A percentile compares a stretch with the other conserved stretches of the same genome.
Evolutionary conservation across 768 basidiomycete species (phyloP).

Genomic region (Austroboletus eburneus): DNA sequence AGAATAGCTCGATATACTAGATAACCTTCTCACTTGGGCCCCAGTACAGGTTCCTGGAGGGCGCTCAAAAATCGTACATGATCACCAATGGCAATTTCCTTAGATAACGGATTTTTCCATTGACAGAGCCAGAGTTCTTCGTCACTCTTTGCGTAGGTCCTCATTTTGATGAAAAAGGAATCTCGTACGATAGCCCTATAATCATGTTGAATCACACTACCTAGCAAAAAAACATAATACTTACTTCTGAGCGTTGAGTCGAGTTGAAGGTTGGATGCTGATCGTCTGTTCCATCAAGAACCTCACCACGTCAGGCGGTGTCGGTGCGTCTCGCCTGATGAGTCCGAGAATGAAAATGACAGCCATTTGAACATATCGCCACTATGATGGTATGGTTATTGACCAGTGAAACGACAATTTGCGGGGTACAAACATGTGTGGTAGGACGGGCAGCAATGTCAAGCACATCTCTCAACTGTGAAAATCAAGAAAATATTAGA

Average conservation of each 20-base stretch:
- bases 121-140: slow-evolving; percentile 72
- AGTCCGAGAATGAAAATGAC: slow-evolving; percentile 55
- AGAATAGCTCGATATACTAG: background rate
- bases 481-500: slow-evolving; percentile 3
- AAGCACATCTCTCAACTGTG: slow-evolving; percentile 57
- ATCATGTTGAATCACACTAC: background rate
- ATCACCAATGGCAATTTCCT: slow-evolving; percentile 43
- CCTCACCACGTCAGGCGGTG: slow-evolving; percentile 48
- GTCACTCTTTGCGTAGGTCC: slow-evolving; percentile 59
- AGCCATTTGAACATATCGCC: slow-evolving; percentile 79
- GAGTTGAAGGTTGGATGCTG: slow-evolving; percentile 70
- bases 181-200: slow-evolving; percentile 64
- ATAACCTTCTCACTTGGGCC: slow-evolving; percentile 31
- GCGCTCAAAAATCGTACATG: slow-evolving; percentile 46
- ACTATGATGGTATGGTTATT: slow-evolving; percentile 43
- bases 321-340: slow-evolving; percentile 57
- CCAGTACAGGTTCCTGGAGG: slow-evolving; percentile 39
- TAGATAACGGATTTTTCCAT: slow-evolving; percentile 62
- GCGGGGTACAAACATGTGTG: slow-evolving; percentile 59
- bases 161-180: slow-evolving; percentile 66
- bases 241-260: slow-evolving; percentile 62
- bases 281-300: slow-evolving; percentile 63
- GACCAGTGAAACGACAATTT: background rate
- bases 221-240: slow-evolving; percentile 5
- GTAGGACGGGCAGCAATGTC: slow-evolving; percentile 54